A percentile compares a stretch with the other conserved stretches of the same genome.
Evolutionary conservation across 75 land plant species (phyloP).

Genomic region (Picea sitchensis): DNA sequence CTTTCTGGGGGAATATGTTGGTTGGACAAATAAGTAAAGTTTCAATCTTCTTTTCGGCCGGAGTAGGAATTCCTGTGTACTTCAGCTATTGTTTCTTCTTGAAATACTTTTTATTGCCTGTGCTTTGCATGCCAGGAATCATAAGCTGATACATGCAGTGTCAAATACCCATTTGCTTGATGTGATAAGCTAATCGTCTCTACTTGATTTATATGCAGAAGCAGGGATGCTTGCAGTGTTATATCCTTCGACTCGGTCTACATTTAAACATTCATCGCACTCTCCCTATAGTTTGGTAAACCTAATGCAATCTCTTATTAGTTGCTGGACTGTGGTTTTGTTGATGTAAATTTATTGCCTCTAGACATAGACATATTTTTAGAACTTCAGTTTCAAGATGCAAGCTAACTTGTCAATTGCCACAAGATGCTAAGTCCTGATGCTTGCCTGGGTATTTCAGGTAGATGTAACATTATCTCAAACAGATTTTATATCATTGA

Average conservation of each 20-base stretch:
- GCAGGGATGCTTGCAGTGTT: constrained; percentile 6
- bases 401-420: neutral
- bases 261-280: neutral
- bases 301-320: neutral
- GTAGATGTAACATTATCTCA: neutral
- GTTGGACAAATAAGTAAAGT: too few relatives aligned
- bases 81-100: too few relatives aligned
- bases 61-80: too few relatives aligned
- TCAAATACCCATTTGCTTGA: too few relatives aligned
- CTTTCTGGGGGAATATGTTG: too few relatives aligned
- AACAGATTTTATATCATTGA: neutral
- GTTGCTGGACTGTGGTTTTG: neutral
- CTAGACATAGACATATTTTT: neutral
- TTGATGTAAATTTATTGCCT: neutral
- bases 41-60: too few relatives aligned
- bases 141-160: too few relatives aligned
- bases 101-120: too few relatives aligned
- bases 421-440: neutral
- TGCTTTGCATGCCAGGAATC: too few relatives aligned
- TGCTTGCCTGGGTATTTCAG: neutral
- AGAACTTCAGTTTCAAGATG: neutral
- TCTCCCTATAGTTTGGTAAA: constrained; percentile 5
- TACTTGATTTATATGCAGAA: constrained; percentile 1
- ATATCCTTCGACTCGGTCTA: constrained; percentile 7
- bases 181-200: too few relatives aligned